Conservation (phyloP, 1,139 yeast species). For the Hemisphaericaspora subhashii region DNA sequence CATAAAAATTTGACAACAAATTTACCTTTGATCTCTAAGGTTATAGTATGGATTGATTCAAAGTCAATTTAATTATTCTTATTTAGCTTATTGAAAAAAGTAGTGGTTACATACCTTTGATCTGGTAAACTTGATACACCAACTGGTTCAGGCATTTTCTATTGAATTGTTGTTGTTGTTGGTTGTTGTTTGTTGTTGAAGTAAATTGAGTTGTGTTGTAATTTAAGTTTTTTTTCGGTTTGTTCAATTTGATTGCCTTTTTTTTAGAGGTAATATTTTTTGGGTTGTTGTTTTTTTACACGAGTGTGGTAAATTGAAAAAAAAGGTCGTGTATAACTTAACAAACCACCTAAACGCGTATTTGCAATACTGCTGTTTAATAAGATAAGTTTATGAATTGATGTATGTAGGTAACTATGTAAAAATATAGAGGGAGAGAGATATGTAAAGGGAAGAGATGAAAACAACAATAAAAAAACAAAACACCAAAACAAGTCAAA, state of each 20-base stretch:
- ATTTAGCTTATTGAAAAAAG: not conserved
- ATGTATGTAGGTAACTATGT: not conserved
- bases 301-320: no score
- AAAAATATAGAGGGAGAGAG: not conserved
- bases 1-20: not conserved
- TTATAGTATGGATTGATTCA: no score
- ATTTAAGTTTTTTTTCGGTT: not conserved
- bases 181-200: no score
- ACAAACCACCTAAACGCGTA: no score
- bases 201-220: not conserved
- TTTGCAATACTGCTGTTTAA: no score
- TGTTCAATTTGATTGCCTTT: no score
- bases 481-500: not conserved
- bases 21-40: no score
- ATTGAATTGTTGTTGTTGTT: not conserved
- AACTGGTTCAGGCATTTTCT: constrained; percentile 52
- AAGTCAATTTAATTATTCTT: not conserved
- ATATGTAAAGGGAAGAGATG: not conserved
- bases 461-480: not conserved
- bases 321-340: no score
- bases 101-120: constrained; percentile 86
- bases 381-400: no score
- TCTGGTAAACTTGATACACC: constrained; percentile 92
- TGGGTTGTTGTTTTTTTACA: no score
- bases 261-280: no score